phyloP scores from a whole-genome alignment of 768 basidiomycete genomes.

The Chalciporus pseudorubinellus region DNA sequence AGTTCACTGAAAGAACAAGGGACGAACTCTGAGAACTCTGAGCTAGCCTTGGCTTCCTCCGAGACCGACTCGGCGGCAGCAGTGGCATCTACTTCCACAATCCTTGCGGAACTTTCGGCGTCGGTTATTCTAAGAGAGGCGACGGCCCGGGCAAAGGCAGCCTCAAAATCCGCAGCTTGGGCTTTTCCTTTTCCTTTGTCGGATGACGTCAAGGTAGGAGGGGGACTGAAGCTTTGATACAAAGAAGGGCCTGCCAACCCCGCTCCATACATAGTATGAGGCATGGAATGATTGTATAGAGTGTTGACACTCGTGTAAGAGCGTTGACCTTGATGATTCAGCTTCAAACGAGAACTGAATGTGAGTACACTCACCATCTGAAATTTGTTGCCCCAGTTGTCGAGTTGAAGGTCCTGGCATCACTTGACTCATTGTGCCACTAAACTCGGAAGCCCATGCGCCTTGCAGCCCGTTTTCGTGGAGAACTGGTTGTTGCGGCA shows the following conservation, averaged over 20 bases:
- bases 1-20: neutral
- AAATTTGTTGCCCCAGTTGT: slow-evolving; percentile 25
- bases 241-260: slow-evolving; percentile 35
- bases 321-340: slow-evolving; percentile 31
- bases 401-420: slow-evolving; percentile 32
- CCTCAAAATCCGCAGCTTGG: slow-evolving; percentile 76
- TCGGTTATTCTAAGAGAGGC: slow-evolving; percentile 49
- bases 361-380: slow-evolving; percentile 20
- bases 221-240: slow-evolving; percentile 31
- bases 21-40: slow-evolving; percentile 56
- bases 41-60: slow-evolving; percentile 23
- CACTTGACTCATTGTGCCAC: slow-evolving; percentile 25
- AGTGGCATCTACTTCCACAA: slow-evolving; percentile 54
- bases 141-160: slow-evolving; percentile 70
- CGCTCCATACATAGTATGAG: slow-evolving; percentile 29
- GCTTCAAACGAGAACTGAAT: neutral
- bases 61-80: slow-evolving; percentile 42
- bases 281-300: slow-evolving; percentile 38
- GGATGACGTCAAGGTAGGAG: slow-evolving; percentile 19
- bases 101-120: slow-evolving; percentile 41
- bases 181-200: slow-evolving; percentile 78
- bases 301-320: slow-evolving; percentile 36
- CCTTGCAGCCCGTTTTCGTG: slow-evolving; percentile 33
- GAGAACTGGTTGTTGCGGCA: slow-evolving; percentile 40
- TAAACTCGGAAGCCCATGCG: slow-evolving; percentile 63